Percentiles rank a stretch among this genome's conserved stretches.
Evolutionary conservation across 1,284 basidiomycete species (phyloP).

Genomic region (Apiotrichum siamense): DNA sequence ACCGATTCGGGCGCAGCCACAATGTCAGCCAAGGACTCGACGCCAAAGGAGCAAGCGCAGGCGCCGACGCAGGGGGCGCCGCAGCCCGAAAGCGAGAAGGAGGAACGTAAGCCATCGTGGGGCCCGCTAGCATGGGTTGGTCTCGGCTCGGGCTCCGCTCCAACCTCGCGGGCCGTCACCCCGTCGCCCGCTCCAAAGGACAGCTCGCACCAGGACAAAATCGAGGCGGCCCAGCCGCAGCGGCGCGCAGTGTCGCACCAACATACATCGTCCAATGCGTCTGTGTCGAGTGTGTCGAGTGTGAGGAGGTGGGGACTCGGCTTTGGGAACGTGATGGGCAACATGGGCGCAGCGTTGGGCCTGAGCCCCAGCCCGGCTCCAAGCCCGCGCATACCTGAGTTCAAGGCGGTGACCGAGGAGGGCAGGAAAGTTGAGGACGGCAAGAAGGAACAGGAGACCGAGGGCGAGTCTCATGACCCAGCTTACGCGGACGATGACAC

Average conservation of each 20-base stretch:
- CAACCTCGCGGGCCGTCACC: not conserved
- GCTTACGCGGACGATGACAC: not conserved
- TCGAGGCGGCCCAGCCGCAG: not conserved
- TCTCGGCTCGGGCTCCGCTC: not conserved
- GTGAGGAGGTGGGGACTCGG: conserved; percentile 9
- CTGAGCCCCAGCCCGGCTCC: conserved; percentile 16
- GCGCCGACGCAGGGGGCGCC: not conserved
- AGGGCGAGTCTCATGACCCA: not conserved
- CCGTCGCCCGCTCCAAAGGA: not conserved
- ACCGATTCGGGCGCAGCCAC: no score
- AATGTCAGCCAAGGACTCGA: no score
- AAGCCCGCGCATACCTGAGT: not conserved
- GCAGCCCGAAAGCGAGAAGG: not conserved
- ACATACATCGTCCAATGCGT: not conserved
- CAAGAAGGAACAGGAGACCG: not conserved
- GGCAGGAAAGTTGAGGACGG: not conserved
- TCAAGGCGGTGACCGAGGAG: not conserved
- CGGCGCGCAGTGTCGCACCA: not conserved
- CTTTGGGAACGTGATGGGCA: conserved; percentile 29
- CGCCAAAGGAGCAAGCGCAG: no score
- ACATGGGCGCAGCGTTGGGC: conserved; percentile 30
- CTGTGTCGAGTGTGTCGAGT: not conserved
- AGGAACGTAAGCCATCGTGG: not conserved
- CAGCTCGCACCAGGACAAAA: no score
- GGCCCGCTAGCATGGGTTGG: not conserved